These are phyloP conservation scores for Persicaria tinctoria DNA, from an alignment of 148 eudicot species.

Conservation along the genomic window DNA sequence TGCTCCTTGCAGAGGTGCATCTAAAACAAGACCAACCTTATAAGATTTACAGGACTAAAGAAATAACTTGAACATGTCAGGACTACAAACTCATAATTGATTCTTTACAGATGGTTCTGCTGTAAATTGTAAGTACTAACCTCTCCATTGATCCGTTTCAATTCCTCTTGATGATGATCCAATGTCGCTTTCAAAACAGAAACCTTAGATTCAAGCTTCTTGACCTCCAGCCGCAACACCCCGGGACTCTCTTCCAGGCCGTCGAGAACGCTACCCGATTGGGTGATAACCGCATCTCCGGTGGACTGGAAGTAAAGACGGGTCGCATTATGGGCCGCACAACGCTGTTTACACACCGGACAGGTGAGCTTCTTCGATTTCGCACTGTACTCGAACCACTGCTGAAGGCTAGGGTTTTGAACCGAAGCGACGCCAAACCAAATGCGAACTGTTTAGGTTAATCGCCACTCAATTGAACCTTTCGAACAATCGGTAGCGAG, in stretches of 20 bases:
- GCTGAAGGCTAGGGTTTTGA: conserved; percentile 66
- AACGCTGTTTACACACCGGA: conserved; percentile 89
- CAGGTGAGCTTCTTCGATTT: conserved; percentile 60
- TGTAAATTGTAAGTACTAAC: conserved; percentile 16
- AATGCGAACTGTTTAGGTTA: not conserved
- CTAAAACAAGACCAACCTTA: conserved; percentile 25
- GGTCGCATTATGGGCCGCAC: conserved; percentile 43
- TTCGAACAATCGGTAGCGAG: not conserved
- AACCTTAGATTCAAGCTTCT: conserved; percentile 61
- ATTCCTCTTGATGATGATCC: conserved; percentile 47
- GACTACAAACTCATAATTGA: not conserved
- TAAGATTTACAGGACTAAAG: not conserved
- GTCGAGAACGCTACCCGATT: conserved; percentile 24
- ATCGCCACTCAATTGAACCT: not conserved
- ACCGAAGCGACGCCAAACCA: no score
- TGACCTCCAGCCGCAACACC: conserved; percentile 51
- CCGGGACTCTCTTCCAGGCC: conserved; percentile 32
- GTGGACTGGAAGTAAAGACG: conserved; percentile 88
- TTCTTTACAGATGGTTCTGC: no score
- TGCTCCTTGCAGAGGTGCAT: conserved; percentile 48
- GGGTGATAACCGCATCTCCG: conserved; percentile 44
- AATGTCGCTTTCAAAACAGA: conserved; percentile 42
- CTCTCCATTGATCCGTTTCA: conserved; percentile 39
- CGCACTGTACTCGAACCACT: conserved; percentile 87
- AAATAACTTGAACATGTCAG: not conserved